These are phyloP conservation scores for Fusarium udum DNA, from an alignment of 2,329 filamentous ascomycete species.

Conservation along the genomic window DNA sequence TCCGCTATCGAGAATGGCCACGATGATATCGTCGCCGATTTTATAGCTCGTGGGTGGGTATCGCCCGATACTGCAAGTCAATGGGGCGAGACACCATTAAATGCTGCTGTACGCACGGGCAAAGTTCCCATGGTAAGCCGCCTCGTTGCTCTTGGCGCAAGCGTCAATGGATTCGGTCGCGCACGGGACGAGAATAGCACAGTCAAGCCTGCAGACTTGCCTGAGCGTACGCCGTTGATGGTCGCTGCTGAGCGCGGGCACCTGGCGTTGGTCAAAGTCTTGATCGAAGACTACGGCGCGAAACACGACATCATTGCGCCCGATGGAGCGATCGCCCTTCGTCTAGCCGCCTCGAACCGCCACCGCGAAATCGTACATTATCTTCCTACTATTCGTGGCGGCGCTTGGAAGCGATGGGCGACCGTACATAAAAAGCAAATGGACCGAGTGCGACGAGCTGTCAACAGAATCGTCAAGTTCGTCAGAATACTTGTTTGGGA, in stretches of 20 bases:
- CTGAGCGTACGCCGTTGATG: conserved; percentile 55
- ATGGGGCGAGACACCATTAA: conserved; percentile 48
- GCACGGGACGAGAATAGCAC: background rate
- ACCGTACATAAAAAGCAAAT: conserved; percentile 46
- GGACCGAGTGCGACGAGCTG: conserved; percentile 36
- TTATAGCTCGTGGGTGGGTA: conserved; percentile 49
- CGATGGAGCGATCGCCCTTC: conserved; percentile 56
- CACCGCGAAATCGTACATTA: conserved; percentile 56
- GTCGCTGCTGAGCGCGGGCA: conserved; percentile 53
- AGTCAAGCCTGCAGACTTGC: conserved; percentile 23
- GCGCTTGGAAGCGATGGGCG: conserved; percentile 51
- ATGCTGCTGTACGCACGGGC: conserved; percentile 48
- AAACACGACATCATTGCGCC: conserved; percentile 56
- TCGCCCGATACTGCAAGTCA: conserved; percentile 49
- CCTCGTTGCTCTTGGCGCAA: conserved; percentile 50
- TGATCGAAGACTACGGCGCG: conserved; percentile 53
- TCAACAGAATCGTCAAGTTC: conserved; percentile 38
- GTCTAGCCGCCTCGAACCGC: conserved; percentile 53
- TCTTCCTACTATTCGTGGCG: conserved; percentile 52
- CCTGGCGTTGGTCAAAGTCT: conserved; percentile 52
- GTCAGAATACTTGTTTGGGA: conserved; percentile 43
- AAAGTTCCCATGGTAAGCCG: conserved; percentile 46
- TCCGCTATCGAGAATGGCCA: conserved; percentile 41
- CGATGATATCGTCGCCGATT: conserved; percentile 43
- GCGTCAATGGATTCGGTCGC: conserved; percentile 44